Base-by-base conservation (phyloP, 129 eudicot species). In the Apium graveolens region DNA sequence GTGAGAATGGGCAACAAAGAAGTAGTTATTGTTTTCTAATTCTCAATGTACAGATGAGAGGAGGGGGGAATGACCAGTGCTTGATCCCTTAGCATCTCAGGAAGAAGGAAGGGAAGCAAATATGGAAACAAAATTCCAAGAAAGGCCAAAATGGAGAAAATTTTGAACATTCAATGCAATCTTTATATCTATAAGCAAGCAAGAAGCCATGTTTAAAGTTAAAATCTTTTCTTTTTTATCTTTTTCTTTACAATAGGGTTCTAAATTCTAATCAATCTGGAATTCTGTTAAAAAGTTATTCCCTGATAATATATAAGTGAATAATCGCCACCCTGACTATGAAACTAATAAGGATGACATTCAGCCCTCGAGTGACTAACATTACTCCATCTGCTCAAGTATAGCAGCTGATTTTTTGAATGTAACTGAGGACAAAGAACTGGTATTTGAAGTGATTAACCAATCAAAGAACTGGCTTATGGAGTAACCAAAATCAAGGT, bases 161-260 rank as follows among this genome's bases (percentile, higher is more conserved):
- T 27, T 66, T 32, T 66, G 72, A 66, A 66, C 20, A 66, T 12
- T 66, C 72, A 13, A 31, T 66, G 72, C 72, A 66, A 66, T 66
- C 38, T 32, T 65, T 65, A 65, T 24, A 60, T 60, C 68, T 60
- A 60, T 60, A 57, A 65, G 39, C 39, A 66, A 66, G 39, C 72
- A 66, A 66, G 72, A 12, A 66, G 24, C 38, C 21, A 66, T 66
- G 72, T 66, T 66, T 66, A 66, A 66, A 31, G 72, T 66, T 66
- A 8, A 32, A 66, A 16, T 12, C 11, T 13, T 31, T 32, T 66
- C 31, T 57, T 14, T 13, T n/a, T 38, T 4, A 1, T 60, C 26
- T 55, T 57, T 24, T 57, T 9, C 65, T 57, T 57, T 10, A 57
- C 65, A n/a, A n/a, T 57, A 57, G 65, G 65, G 65, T 24, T 57